Evolutionary conservation across 2,329 filamentous ascomycete genomes (phyloP), one percentile per base, ranked within the genome.

Genomic region (Ascochyta koolunga): DNA sequence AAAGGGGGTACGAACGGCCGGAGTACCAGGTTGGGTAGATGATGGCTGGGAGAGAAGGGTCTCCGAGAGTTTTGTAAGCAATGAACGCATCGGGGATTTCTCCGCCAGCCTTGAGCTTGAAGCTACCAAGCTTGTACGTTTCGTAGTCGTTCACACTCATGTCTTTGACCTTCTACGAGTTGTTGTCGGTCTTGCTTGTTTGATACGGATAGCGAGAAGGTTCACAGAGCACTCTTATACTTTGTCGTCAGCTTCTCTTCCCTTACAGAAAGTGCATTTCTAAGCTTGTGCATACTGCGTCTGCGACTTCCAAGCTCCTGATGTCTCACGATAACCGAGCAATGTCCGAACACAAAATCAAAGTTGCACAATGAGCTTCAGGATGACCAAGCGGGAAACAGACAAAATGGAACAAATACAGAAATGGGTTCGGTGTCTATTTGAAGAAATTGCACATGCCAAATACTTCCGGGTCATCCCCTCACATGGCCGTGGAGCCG

Each of bases 21-120:
- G 85, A 87, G 70, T 87, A 93, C 89, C 89, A 93, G 2, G 86
- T 86, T 2, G 89, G 90, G 66, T 93, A 93, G 56, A 93, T 82
- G 53, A 93, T 83, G 2, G 85, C 86, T 7, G 89, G 89, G 5
- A 77, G 79, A 0, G 77, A 80, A 0, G 83, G 70, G 50, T 86
- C 78, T 18, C 90, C 90, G 61, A 89, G 88, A 0, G 89, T 90
- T 73, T 89, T 91, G 79, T 90, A 93, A 15, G 89, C 88, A 48
- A 93, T 85, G 65, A 84, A 83, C 1, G 90, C 89, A 61, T 83
- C 72, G 1, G 82, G 79, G 16, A 93, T 80, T 5, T 76, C 79
- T n/a, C 78, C 79, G 33, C 88, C 88, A 22, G 82, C 86, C 65
- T 88, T 83, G 2, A 93, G 83, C 56, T 81, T 76, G 77, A 88